Conservation (phyloP, 768 basidiomycete species). For the Neoboletus brunneissimus region DNA sequence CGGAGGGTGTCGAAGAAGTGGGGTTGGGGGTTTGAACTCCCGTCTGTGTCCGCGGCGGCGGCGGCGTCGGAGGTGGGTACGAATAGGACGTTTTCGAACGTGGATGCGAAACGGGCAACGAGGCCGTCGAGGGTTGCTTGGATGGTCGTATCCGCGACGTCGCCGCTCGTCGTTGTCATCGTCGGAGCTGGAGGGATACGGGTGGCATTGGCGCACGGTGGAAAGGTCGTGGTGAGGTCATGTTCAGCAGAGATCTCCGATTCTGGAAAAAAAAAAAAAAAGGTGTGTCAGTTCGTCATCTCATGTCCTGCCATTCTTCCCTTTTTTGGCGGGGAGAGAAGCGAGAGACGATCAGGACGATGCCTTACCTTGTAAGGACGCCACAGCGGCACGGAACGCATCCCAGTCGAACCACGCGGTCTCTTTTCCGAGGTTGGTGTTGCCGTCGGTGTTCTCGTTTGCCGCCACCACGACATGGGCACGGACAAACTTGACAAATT, state of each 20-base stretch:
- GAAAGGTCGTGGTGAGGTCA: background rate
- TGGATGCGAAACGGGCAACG: background rate
- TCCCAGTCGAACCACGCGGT: constrained; percentile 1
- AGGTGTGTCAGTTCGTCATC: background rate
- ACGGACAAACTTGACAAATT: constrained; percentile 4
- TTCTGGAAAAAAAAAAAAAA: too few species aligned
- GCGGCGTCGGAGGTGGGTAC: background rate
- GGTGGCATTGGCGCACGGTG: background rate
- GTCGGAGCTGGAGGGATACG: background rate
- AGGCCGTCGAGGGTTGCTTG: background rate
- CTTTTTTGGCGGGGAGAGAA: background rate
- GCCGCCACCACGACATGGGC: background rate
- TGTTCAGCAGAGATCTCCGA: background rate
- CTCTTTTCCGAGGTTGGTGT: background rate
- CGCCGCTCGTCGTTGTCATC: too few species aligned
- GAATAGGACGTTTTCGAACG: background rate
- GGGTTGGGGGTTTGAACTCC: too few species aligned
- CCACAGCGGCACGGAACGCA: background rate
- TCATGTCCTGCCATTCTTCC: background rate
- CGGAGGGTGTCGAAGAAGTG: constrained; percentile 6
- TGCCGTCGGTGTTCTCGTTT: background rate
- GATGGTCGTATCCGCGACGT: background rate
- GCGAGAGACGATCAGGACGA: background rate
- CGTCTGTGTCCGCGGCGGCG: background rate
- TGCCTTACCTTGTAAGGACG: background rate